Evolutionary conservation across 805 yeast species (phyloP).

Genomic region (Metschnikowia henanensis): DNA sequence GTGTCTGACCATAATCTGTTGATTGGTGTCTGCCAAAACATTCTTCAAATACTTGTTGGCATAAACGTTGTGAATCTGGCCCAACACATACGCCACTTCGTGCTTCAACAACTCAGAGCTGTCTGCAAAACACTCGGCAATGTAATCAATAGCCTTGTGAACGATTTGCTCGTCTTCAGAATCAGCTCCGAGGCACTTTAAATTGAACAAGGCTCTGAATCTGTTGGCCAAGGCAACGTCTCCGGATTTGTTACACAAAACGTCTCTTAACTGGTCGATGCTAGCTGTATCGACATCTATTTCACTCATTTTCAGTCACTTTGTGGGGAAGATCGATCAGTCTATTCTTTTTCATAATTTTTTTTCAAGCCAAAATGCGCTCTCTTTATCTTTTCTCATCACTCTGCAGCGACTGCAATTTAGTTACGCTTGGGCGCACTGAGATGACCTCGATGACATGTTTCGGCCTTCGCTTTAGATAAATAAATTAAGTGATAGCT

Average conservation of each 20-base stretch:
- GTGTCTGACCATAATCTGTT: constrained; percentile 96
- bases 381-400: constrained; percentile 14
- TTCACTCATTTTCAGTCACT: constrained; percentile 25
- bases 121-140: constrained; percentile 80
- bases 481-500: too few relatives aligned
- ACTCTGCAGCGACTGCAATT: constrained; percentile 3
- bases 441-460: constrained; percentile 9
- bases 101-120: constrained; percentile 90
- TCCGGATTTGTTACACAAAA: constrained; percentile 64
- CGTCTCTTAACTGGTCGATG: constrained; percentile 71
- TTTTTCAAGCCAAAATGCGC: constrained; percentile 4
- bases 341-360: background rate
- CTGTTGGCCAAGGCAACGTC: constrained; percentile 76
- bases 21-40: constrained; percentile 63
- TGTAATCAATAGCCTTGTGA: constrained; percentile 69
- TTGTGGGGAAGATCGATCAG: background rate
- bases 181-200: constrained; percentile 84
- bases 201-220: constrained; percentile 90
- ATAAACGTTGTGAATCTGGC: constrained; percentile 84
- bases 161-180: constrained; percentile 56
- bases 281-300: constrained; percentile 42
- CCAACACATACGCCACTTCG: constrained; percentile 96
- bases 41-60: constrained; percentile 76
- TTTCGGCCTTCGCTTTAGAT: too few relatives aligned
- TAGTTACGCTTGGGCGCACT: constrained; percentile 7